Conservation (phyloP, 345 rosid species). For the Leavenworthia alabamica region DNA sequence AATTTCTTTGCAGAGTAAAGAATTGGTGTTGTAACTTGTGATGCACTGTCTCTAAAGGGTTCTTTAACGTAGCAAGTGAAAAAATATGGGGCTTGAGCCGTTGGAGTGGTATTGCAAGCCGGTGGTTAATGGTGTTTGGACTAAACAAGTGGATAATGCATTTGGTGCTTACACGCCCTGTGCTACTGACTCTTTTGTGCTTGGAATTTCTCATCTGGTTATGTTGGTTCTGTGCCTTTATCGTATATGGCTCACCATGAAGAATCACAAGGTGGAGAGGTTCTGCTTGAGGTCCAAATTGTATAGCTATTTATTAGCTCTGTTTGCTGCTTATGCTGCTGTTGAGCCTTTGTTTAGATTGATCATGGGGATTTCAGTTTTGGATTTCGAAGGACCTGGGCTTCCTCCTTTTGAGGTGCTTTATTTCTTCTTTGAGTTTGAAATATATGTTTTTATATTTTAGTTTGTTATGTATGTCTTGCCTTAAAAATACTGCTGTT, state of each 20-base stretch:
- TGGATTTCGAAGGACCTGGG: slow-evolving; percentile 64
- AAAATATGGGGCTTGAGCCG: slow-evolving; percentile 56
- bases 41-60: slow-evolving; percentile 12
- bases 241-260: slow-evolving; percentile 69
- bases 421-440: background rate
- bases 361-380: slow-evolving; percentile 81
- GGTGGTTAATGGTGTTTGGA: slow-evolving; percentile 69
- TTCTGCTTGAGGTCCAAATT: slow-evolving; percentile 68
- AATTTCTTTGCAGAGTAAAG: slow-evolving; percentile 1
- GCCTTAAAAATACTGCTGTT: background rate
- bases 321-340: slow-evolving; percentile 62
- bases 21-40: slow-evolving; percentile 8
- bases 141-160: slow-evolving; percentile 72
- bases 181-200: slow-evolving; percentile 70
- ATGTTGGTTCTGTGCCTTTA: slow-evolving; percentile 65
- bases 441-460: background rate
- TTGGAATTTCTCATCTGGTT: slow-evolving; percentile 55
- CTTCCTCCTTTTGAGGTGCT: slow-evolving; percentile 91
- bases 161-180: slow-evolving; percentile 95
- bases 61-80: background rate
- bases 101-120: slow-evolving; percentile 86
- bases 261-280: slow-evolving; percentile 60
- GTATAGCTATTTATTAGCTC: slow-evolving; percentile 59
- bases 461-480: background rate
- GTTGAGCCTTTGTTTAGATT: slow-evolving; percentile 78